phyloP scores from a whole-genome alignment of 2,329 filamentous ascomycete genomes.

The Saccharata proteae region DNA sequence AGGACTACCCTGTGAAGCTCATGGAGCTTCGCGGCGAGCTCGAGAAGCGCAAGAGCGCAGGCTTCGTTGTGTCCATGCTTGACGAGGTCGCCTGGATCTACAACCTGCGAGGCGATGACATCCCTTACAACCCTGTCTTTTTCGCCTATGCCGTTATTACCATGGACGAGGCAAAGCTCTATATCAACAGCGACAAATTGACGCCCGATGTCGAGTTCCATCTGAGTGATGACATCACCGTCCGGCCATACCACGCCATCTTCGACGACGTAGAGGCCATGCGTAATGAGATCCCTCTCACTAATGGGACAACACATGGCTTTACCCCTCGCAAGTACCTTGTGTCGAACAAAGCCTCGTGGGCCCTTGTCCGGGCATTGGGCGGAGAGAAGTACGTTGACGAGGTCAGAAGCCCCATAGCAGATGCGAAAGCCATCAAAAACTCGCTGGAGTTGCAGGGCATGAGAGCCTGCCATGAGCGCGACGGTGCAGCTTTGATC shows the following conservation, averaged over 20 bases:
- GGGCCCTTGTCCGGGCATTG: slow-evolving; percentile 77
- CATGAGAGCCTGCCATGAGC: slow-evolving; percentile 87
- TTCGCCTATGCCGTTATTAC: slow-evolving; percentile 93
- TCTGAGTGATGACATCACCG: slow-evolving; percentile 54
- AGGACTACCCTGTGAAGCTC: slow-evolving; percentile 71
- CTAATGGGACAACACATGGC: no score
- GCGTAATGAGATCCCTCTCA: slow-evolving; percentile 32
- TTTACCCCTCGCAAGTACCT: slow-evolving; percentile 61
- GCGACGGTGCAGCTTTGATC: slow-evolving; percentile 80
- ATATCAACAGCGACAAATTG: slow-evolving; percentile 72
- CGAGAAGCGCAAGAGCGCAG: slow-evolving; percentile 75
- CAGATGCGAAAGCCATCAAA: slow-evolving; percentile 88
- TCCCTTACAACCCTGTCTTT: slow-evolving; percentile 96
- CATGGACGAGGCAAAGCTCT: slow-evolving; percentile 61
- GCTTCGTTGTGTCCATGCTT: slow-evolving; percentile 70
- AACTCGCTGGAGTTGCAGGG: slow-evolving; percentile 81
- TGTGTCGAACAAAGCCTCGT: slow-evolving; percentile 80
- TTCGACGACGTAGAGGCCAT: slow-evolving; percentile 65
- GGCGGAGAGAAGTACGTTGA: slow-evolving; percentile 80
- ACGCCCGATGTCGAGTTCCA: slow-evolving; percentile 56
- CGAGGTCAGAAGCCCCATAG: slow-evolving; percentile 74
- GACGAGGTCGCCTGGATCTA: slow-evolving; percentile 99
- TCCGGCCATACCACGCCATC: slow-evolving; percentile 74
- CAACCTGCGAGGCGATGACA: slow-evolving; percentile 88
- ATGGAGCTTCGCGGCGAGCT: slow-evolving; percentile 80